Percentiles rank a stretch among this genome's conserved stretches.
phyloP scores from a whole-genome alignment of 2,329 filamentous ascomycete species.

The Aspergillus niger region DNA sequence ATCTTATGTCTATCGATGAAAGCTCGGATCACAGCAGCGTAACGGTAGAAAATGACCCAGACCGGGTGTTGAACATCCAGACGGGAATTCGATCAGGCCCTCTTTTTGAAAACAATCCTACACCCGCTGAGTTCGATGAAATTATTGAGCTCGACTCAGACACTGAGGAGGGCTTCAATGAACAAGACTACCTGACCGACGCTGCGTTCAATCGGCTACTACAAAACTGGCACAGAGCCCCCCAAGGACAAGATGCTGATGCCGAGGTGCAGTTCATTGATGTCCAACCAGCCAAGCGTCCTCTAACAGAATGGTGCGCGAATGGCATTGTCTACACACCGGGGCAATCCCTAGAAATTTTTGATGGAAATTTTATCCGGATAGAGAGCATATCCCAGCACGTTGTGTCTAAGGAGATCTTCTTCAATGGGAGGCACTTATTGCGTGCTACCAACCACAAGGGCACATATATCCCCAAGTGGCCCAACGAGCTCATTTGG shows the following conservation, averaged over 20 bases:
- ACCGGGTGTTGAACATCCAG: background rate
- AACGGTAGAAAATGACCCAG: slow-evolving; percentile 19
- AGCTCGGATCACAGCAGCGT: background rate
- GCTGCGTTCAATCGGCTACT: slow-evolving; percentile 25
- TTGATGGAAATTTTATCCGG: slow-evolving; percentile 43
- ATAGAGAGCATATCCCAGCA: slow-evolving; percentile 42
- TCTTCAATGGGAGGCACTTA: slow-evolving; percentile 44
- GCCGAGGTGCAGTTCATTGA: background rate
- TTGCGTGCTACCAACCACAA: slow-evolving; percentile 34
- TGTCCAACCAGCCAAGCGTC: slow-evolving; percentile 4
- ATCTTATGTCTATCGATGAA: too few relatives aligned
- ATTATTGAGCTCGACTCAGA: slow-evolving; percentile 15
- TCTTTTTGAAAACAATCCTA: too few relatives aligned
- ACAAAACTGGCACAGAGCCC: background rate
- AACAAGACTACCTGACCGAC: slow-evolving; percentile 31
- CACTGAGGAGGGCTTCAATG: slow-evolving; percentile 7
- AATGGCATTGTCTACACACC: slow-evolving; percentile 27
- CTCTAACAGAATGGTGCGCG: slow-evolving; percentile 20
- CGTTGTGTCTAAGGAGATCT: slow-evolving; percentile 18
- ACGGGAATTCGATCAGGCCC: background rate
- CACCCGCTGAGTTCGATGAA: background rate
- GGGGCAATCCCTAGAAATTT: slow-evolving; percentile 41
- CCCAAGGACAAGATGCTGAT: too few relatives aligned
- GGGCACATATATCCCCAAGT: slow-evolving; percentile 36
- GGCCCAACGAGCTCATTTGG: slow-evolving; percentile 51